These are phyloP conservation scores for Diospyros kaki DNA, from an alignment of 148 eudicot species.

Conservation along the genomic window DNA sequence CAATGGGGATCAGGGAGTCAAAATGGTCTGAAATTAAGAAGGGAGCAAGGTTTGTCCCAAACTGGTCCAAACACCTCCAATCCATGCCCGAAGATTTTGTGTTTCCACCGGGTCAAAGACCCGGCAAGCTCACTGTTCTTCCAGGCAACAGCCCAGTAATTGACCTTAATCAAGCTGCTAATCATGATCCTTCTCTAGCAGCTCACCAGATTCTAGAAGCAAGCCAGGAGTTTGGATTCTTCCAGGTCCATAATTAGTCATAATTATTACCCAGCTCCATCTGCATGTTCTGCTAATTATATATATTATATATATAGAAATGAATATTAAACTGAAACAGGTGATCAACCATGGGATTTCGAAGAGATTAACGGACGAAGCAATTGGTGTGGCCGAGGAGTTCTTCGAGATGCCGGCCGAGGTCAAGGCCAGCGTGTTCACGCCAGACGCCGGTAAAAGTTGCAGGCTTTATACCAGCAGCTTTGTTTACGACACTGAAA, in stretches of 20 bases:
- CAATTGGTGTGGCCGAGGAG: conserved; percentile 14
- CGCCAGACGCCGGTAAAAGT: conserved; percentile 11
- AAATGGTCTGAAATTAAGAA: not conserved
- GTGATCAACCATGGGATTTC: conserved; percentile 29
- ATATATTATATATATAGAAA: not conserved
- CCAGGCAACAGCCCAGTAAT: conserved; percentile 20
- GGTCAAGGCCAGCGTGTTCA: conserved; percentile 13
- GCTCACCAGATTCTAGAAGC: conserved; percentile 29
- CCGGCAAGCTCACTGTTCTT: conserved; percentile 21
- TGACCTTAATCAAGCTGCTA: conserved; percentile 16
- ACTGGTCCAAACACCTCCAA: conserved; percentile 24
- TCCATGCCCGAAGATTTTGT: conserved; percentile 26
- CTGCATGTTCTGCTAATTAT: not conserved
- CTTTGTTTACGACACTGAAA: conserved; percentile 20
- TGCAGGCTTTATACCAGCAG: conserved; percentile 44
- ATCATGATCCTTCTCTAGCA: conserved; percentile 3
- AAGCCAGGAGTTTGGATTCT: conserved; percentile 32
- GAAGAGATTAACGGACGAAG: conserved; percentile 9
- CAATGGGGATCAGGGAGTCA: too few species aligned
- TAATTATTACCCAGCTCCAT: not conserved
- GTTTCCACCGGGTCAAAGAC: conserved; percentile 27
- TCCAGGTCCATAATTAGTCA: conserved; percentile 19
- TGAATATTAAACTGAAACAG: not conserved
- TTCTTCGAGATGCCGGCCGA: conserved; percentile 22
- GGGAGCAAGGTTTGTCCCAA: conserved; percentile 28